These are phyloP conservation scores for Parathielavia appendiculata DNA, from an alignment of 495 filamentous ascomycete species.

Conservation along the genomic window DNA sequence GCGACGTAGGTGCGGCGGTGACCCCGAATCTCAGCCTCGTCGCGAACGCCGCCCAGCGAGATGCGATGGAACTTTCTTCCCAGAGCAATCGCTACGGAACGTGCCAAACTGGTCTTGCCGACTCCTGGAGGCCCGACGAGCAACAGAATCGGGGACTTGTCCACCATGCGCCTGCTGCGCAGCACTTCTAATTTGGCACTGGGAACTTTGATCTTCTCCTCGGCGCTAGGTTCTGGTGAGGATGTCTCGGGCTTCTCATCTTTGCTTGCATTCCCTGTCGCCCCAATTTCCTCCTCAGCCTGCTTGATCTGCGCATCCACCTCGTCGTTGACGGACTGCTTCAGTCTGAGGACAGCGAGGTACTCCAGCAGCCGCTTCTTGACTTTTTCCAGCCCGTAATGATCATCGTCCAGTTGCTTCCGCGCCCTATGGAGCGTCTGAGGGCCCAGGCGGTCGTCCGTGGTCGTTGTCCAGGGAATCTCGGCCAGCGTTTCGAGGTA, in stretches of 20 bases:
- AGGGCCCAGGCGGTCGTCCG: constrained; percentile 79
- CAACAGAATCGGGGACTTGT: constrained; percentile 93
- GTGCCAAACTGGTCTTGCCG: constrained; percentile 94
- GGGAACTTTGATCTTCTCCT: constrained; percentile 43
- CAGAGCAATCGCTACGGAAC: constrained; percentile 84
- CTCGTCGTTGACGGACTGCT: constrained; percentile 78
- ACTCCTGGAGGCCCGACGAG: constrained; percentile 93
- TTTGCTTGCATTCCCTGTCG: constrained; percentile 36
- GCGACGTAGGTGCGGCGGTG: constrained; percentile 97
- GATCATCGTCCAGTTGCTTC: constrained; percentile 90
- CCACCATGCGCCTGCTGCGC: constrained; percentile 70
- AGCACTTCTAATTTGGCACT: constrained; percentile 62
- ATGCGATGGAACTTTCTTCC: constrained; percentile 97
- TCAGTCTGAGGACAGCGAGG: constrained; percentile 87
- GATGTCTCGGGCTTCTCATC: constrained; percentile 16
- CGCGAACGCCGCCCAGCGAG: constrained; percentile 89
- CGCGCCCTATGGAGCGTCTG: constrained; percentile 74
- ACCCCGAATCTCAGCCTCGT: constrained; percentile 95
- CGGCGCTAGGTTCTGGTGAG: constrained; percentile 30
- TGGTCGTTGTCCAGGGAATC: constrained; percentile 85
- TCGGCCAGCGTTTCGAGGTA: constrained; percentile 94
- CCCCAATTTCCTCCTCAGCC: constrained; percentile 54
- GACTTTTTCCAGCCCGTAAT: constrained; percentile 94
- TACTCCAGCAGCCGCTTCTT: constrained; percentile 97
- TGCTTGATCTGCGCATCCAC: constrained; percentile 70